Conservation (phyloP, 805 yeast species). For the Lachancea kluyveri region DNA sequence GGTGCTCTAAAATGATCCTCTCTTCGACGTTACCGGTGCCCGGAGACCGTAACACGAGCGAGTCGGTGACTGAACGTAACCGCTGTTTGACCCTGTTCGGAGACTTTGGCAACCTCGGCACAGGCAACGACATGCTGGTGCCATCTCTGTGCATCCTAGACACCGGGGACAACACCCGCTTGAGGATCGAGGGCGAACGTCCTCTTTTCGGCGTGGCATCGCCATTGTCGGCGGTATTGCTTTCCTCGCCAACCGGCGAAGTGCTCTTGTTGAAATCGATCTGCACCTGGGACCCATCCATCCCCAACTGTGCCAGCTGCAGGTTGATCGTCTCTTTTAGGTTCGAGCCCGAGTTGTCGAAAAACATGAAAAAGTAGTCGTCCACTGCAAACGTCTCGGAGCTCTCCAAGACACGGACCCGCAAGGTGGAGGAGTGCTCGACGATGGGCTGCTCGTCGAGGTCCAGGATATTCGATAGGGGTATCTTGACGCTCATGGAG, state of each 20-base stretch:
- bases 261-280: not conserved
- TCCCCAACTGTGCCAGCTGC: constrained; percentile 15
- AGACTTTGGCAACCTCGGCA: not conserved
- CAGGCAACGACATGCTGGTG: not conserved
- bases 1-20: too few relatives aligned
- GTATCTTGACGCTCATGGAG: constrained; percentile 72
- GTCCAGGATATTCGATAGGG: constrained; percentile 60
- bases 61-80: constrained; percentile 1
- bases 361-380: constrained; percentile 64
- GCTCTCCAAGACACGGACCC: constrained; percentile 56
- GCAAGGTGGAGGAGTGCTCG: constrained; percentile 49
- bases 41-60: not conserved
- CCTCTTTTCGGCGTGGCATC: not conserved
- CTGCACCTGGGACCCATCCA: constrained; percentile 3
- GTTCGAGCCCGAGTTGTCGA: constrained; percentile 38
- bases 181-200: not conserved
- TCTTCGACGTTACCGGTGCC: not conserved
- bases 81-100: constrained; percentile 1
- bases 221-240: too few relatives aligned
- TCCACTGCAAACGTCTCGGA: constrained; percentile 51
- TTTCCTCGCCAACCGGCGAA: too few relatives aligned
- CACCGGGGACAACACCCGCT: constrained; percentile 4
- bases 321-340: constrained; percentile 37
- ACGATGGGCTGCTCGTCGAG: constrained; percentile 50
- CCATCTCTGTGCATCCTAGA: not conserved